Evolutionary conservation across 225 moss, liverwort and hornwort genomes (phyloP), one percentile per base, ranked within the genome.

Genomic region (Polytrichum commune): DNA sequence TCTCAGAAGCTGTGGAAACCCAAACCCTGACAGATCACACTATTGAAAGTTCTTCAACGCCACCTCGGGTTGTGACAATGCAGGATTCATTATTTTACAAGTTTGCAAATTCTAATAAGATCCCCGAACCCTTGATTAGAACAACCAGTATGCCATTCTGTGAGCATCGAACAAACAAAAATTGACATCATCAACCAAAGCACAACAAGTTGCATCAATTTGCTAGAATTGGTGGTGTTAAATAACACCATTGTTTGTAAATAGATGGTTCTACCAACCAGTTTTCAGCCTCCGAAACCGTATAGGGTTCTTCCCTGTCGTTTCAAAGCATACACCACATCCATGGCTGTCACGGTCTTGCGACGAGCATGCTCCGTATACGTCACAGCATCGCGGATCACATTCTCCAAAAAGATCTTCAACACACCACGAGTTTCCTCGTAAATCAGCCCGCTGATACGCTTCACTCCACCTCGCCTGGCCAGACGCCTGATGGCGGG

Each of bases 341-440:
- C 79, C 74, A 79, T 74, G 2, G 74, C 71, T 6, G 71, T 79
- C 7, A 79, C 71, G 10, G 79, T 79, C 74, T 75, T 79, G 6
- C 71, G 62, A 66, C 71, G 62, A 2, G 79, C 79, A 1, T 79
- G 76, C 69, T 80, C 65, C 0, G 68, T 76, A 27, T 80, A 72
- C 0, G 64, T 72, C 5, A 72, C 64, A 0, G 75, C 80, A 65
- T 80, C 76, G 2, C 69, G 57, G 1, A 75, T 80, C 7, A 76
- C 72, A 27, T 80, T 80, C 54, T 80, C 72, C 68, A 80, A 24
- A 65, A 76, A 76, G 19, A 80, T 76, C 80, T 80, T 80, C 54
- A 80, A 54, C 27, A 72, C 64, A 0, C 75, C 68, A 2, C 68
- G 60, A 62, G 75, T 80, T 30, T 80, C 71, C 53, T 80, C 75